A percentile compares a stretch with the other conserved stretches of the same genome.
These are phyloP conservation scores for Trypanosoma mega DNA, from an alignment of 208 protist species.

Conservation along the genomic window DNA sequence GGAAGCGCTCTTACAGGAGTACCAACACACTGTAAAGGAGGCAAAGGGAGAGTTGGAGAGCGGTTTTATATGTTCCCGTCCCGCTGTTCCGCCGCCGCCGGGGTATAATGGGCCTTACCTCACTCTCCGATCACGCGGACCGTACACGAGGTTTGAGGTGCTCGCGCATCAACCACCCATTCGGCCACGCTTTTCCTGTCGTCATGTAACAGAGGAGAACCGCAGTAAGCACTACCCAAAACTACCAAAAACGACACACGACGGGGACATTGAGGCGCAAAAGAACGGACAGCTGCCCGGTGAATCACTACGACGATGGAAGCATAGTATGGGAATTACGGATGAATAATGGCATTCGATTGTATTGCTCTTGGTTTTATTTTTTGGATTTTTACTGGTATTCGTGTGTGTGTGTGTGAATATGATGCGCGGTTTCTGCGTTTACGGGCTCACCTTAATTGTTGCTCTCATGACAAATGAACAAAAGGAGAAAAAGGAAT, in stretches of 20 bases:
- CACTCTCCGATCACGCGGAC: slow-evolving; percentile 32
- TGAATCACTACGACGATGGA: slow-evolving; percentile 33
- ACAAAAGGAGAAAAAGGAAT: too few relatives aligned
- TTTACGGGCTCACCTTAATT: too few relatives aligned
- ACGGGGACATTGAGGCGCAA: not conserved
- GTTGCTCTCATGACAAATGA: too few relatives aligned
- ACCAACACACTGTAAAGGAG: slow-evolving; percentile 2
- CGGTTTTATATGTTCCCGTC: slow-evolving; percentile 1
- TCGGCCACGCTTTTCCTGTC: slow-evolving; percentile 10
- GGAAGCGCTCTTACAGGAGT: slow-evolving; percentile 30
- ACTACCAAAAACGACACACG: too few relatives aligned
- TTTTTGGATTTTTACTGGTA: too few relatives aligned
- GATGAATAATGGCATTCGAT: not conserved
- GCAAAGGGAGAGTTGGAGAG: not conserved
- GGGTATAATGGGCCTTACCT: slow-evolving; percentile 32
- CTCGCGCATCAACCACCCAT: slow-evolving; percentile 30
- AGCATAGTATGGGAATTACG: slow-evolving; percentile 34
- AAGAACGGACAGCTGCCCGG: not conserved
- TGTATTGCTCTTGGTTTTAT: too few relatives aligned
- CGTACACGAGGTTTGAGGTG: slow-evolving; percentile 44
- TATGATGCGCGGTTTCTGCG: too few relatives aligned
- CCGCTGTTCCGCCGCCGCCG: slow-evolving; percentile 17
- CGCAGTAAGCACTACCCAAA: slow-evolving; percentile 32
- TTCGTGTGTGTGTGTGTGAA: too few relatives aligned
- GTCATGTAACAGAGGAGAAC: not conserved